Conservation (phyloP, 176 grass and related monocot species). For the Poa annua region DNA sequence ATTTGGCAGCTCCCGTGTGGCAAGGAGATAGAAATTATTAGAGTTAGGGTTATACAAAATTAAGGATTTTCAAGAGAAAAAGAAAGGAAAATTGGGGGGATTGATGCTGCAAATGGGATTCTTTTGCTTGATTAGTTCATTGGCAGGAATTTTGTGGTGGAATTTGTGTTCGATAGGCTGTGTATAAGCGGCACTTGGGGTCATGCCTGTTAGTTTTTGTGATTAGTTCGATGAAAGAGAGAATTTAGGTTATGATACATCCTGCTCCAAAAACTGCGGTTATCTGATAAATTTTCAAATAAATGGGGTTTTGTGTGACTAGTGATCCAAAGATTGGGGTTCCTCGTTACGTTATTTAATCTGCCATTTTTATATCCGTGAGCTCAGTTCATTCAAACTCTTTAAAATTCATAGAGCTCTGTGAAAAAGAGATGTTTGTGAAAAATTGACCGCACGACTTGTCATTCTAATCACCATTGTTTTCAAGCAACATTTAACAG, state of each 20-base stretch:
- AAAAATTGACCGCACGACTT: neutral
- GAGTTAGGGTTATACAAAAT: neutral
- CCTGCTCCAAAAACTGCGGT: no score
- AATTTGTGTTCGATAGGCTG: neutral
- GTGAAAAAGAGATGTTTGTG: neutral
- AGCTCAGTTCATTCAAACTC: neutral
- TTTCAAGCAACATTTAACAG: conserved; percentile 4
- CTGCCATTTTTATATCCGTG: neutral
- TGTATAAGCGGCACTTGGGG: neutral
- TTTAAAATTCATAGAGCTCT: neutral
- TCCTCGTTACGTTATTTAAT: neutral
- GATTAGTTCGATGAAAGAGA: neutral
- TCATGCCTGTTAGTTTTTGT: neutral
- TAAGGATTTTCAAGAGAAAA: neutral
- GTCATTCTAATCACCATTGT: neutral
- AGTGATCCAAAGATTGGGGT: neutral
- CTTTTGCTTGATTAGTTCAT: neutral
- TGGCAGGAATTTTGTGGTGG: neutral
- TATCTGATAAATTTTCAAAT: neutral
- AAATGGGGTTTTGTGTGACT: neutral
- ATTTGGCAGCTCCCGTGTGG: neutral
- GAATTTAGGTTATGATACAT: neutral
- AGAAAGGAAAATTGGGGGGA: neutral
- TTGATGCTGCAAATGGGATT: neutral
- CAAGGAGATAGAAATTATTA: neutral